phyloP scores from a whole-genome alignment of 768 basidiomycete genomes.

The Collybia sordida region DNA sequence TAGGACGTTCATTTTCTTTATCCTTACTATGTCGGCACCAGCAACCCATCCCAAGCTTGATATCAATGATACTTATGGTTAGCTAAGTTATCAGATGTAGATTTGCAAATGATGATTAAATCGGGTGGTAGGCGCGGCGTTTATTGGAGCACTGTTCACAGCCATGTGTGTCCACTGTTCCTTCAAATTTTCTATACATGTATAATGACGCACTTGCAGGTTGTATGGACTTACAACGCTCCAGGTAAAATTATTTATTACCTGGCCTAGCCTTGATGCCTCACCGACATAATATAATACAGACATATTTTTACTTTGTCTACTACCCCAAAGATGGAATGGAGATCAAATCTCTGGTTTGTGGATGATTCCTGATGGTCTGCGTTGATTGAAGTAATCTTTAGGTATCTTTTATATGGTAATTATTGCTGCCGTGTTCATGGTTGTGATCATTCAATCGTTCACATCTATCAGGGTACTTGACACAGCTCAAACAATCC shows the following conservation, averaged over 20 bases:
- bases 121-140: conserved; percentile 17
- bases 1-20: neutral
- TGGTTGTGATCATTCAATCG: neutral
- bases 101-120: conserved; percentile 2
- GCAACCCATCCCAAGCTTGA: neutral
- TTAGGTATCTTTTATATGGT: conserved; percentile 31
- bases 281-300: neutral
- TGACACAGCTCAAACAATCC: conserved; percentile 29
- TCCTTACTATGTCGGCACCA: conserved; percentile 1
- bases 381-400: neutral
- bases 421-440: neutral
- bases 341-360: conserved; percentile 23
- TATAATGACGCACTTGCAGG: conserved; percentile 14
- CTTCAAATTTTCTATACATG: neutral
- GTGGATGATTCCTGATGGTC: neutral
- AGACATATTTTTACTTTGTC: conserved; percentile 35
- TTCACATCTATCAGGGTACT: conserved; percentile 17
- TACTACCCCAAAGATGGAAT: conserved; percentile 30
- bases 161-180: conserved; percentile 23
- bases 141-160: conserved; percentile 31
- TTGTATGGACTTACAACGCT: conserved; percentile 36
- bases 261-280: neutral
- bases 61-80: conserved; percentile 24
- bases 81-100: neutral
- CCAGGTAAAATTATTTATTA: conserved; percentile 19